These are phyloP conservation scores for Anthracocystis walkeri DNA, from an alignment of 1,284 basidiomycete species.

Conservation along the genomic window DNA sequence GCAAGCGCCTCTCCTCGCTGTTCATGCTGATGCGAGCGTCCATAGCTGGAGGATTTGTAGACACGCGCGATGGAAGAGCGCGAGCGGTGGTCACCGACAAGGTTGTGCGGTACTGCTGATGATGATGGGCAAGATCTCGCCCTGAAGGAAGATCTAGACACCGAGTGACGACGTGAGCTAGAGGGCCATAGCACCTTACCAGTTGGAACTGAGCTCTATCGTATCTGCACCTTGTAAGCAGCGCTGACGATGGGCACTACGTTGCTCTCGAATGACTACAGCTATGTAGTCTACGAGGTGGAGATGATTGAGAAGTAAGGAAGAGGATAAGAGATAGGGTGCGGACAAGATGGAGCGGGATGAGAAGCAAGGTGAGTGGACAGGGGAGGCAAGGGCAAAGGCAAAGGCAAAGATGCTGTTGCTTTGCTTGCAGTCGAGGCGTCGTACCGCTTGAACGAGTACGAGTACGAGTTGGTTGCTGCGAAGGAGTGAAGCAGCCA, in stretches of 20 bases:
- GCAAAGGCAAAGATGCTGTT: neutral
- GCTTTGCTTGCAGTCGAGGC: neutral
- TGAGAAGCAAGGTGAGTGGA: constrained; percentile 1
- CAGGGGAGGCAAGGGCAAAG: neutral
- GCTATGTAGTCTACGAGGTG: neutral
- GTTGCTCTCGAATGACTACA: neutral
- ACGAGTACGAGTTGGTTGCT: neutral
- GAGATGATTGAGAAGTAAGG: neutral
- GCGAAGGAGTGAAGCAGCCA: constrained; percentile 9
- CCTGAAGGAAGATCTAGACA: constrained; percentile 10
- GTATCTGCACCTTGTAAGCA: neutral
- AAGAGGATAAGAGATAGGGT: neutral
- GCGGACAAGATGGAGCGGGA: neutral
- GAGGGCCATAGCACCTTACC: constrained; percentile 8
- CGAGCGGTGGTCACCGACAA: neutral
- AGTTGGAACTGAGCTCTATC: neutral
- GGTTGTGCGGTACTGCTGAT: neutral
- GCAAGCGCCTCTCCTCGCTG: constrained; percentile 21
- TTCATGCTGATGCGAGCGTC: constrained; percentile 14
- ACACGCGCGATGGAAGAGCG: neutral
- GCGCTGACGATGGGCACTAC: neutral
- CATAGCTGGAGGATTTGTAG: constrained; percentile 5
- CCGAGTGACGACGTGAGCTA: constrained; percentile 8
- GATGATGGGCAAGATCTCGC: constrained; percentile 5
- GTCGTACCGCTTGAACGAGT: constrained; percentile 9